Conservation (phyloP, 352 stramenopile species). For the Phytophthora megakarya region DNA sequence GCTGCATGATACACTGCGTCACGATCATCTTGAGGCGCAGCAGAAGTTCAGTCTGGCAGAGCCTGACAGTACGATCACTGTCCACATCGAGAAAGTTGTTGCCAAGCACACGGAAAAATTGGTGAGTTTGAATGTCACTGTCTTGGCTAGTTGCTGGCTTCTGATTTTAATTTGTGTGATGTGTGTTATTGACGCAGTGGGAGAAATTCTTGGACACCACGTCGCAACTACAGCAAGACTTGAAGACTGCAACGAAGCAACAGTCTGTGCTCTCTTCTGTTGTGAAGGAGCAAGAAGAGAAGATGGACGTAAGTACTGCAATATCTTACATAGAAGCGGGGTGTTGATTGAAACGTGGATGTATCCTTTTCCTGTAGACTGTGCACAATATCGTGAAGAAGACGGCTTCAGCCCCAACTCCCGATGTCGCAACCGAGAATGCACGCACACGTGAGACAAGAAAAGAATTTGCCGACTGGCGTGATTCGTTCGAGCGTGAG, state of each 20-base stretch:
- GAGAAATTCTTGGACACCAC: constrained; percentile 53
- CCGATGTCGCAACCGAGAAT: constrained; percentile 12
- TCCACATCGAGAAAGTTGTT: constrained; percentile 75
- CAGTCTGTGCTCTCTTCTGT: constrained; percentile 34
- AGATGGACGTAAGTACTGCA: constrained; percentile 44
- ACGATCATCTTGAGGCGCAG: constrained; percentile 59
- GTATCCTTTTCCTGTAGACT: constrained; percentile 17
- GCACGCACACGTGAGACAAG: constrained; percentile 21
- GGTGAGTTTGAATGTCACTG: constrained; percentile 34
- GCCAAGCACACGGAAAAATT: constrained; percentile 66
- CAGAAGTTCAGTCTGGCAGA: constrained; percentile 67
- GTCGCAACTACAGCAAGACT: constrained; percentile 38
- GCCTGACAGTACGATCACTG: constrained; percentile 54
- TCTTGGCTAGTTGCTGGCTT: not conserved
- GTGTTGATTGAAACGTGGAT: constrained; percentile 13
- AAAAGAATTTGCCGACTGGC: constrained; percentile 43
- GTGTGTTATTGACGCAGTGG: constrained; percentile 41
- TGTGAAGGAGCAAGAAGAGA: constrained; percentile 46
- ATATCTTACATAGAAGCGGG: not conserved
- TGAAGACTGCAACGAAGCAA: constrained; percentile 32
- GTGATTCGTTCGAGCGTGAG: constrained; percentile 40
- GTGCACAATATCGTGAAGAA: constrained; percentile 35
- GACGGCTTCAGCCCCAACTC: not conserved
- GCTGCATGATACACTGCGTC: constrained; percentile 60
- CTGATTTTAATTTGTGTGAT: not conserved